phyloP scores from a whole-genome alignment of 371 early-diverging fungal species.

The Dinochytrium kinnereticum region DNA sequence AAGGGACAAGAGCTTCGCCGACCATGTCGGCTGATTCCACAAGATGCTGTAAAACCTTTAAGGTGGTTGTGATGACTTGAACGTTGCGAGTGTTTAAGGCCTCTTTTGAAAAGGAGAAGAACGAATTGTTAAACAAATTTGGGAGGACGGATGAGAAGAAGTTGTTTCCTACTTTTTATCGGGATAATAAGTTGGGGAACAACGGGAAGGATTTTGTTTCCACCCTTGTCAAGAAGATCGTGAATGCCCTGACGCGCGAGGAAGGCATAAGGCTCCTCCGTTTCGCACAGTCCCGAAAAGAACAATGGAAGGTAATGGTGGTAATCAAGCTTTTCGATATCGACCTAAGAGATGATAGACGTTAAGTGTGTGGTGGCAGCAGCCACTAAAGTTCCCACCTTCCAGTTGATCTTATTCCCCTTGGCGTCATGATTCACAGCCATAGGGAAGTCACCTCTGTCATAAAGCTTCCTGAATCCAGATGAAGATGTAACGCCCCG shows the following conservation, averaged over 20 bases:
- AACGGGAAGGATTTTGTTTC: conserved; percentile 61
- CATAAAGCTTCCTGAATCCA: conserved; percentile 62
- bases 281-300: conserved; percentile 65
- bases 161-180: conserved; percentile 55
- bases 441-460: conserved; percentile 65
- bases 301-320: conserved; percentile 67
- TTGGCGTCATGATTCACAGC: conserved; percentile 63
- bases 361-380: background rate
- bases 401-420: conserved; percentile 67
- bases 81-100: conserved; percentile 63
- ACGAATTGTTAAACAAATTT: too few species aligned
- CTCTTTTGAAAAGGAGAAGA: too few species aligned
- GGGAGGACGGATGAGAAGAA: background rate
- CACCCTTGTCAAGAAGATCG: conserved; percentile 63
- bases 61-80: conserved; percentile 62
- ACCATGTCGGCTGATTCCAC: conserved; percentile 67
- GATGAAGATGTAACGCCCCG: conserved; percentile 19
- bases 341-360: conserved; percentile 46
- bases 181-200: conserved; percentile 67
- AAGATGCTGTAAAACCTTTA: conserved; percentile 63
- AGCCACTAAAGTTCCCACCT: too few species aligned
- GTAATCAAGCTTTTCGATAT: conserved; percentile 66
- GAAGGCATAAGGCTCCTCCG: conserved; percentile 65
- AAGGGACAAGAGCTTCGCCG: conserved; percentile 65
- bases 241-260: conserved; percentile 64